Percentiles rank a stretch among this genome's conserved stretches.
These are phyloP conservation scores for Neurospora tetrasperma DNA, from an alignment of 495 filamentous ascomycete species.

Conservation along the genomic window DNA sequence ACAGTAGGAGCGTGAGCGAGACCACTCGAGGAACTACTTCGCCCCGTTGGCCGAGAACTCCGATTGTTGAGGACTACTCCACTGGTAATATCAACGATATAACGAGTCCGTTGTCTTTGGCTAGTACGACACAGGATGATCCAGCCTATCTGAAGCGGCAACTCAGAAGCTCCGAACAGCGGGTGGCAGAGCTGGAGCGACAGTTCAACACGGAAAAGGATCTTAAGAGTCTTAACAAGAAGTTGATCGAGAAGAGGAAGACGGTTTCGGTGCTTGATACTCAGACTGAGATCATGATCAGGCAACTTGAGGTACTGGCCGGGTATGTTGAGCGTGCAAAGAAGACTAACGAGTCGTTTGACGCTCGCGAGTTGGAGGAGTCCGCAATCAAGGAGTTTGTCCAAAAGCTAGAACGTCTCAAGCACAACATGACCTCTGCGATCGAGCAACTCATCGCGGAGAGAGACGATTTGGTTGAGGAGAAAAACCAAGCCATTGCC, in stretches of 20 bases:
- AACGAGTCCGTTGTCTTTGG: slow-evolving; percentile 58
- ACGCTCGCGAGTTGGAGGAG: slow-evolving; percentile 67
- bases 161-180: slow-evolving; percentile 68
- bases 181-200: slow-evolving; percentile 73
- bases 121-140: slow-evolving; percentile 53
- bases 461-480: slow-evolving; percentile 69
- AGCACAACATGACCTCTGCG: slow-evolving; percentile 61
- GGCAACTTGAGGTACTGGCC: slow-evolving; percentile 77
- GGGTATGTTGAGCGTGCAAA: slow-evolving; percentile 52
- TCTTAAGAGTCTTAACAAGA: slow-evolving; percentile 74
- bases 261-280: slow-evolving; percentile 94
- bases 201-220: slow-evolving; percentile 59
- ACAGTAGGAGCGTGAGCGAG: slow-evolving; percentile 46
- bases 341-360: slow-evolving; percentile 64
- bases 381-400: slow-evolving; percentile 82
- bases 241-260: slow-evolving; percentile 84
- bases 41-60: slow-evolving; percentile 61
- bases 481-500: slow-evolving; percentile 65
- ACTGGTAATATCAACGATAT: slow-evolving; percentile 48
- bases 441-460: slow-evolving; percentile 80
- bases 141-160: slow-evolving; percentile 62
- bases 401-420: slow-evolving; percentile 74
- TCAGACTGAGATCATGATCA: slow-evolving; percentile 87
- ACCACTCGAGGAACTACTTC: slow-evolving; percentile 45
- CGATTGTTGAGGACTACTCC: slow-evolving; percentile 52